Conservation (phyloP, 192 early-diverging fungal genomes). For the Blastocladiella britannica region DNA sequence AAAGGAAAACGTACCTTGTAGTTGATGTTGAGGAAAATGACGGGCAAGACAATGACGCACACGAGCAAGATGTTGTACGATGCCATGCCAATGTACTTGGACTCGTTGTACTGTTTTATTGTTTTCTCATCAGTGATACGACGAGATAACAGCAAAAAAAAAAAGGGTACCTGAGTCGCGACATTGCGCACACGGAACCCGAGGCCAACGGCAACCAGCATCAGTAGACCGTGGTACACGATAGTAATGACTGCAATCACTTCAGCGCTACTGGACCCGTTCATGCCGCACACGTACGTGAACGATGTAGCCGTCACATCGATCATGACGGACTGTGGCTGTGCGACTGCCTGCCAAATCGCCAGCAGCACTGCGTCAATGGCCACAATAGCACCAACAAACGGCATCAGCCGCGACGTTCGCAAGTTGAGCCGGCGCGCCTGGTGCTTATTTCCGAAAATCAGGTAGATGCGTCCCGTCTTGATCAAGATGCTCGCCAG, state of each 20-base stretch:
- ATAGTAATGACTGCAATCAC: background rate
- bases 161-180: no score
- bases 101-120: background rate
- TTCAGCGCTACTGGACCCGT: background rate
- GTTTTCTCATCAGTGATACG: no score
- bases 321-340: background rate
- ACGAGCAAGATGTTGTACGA: background rate
- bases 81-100: background rate
- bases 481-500: background rate
- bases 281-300: background rate
- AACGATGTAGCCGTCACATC: background rate
- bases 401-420: background rate
- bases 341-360: background rate
- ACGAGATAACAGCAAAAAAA: no score
- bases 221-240: background rate
- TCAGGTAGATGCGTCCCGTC: background rate
- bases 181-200: no score
- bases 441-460: background rate
- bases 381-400: background rate
- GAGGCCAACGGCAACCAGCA: no score
- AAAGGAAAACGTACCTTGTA: no score
- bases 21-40: no score
- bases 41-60: background rate
- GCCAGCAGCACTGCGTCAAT: background rate
- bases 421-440: background rate